Conservation (phyloP, 139 green algal species). For the Volvox reticuliferus region DNA sequence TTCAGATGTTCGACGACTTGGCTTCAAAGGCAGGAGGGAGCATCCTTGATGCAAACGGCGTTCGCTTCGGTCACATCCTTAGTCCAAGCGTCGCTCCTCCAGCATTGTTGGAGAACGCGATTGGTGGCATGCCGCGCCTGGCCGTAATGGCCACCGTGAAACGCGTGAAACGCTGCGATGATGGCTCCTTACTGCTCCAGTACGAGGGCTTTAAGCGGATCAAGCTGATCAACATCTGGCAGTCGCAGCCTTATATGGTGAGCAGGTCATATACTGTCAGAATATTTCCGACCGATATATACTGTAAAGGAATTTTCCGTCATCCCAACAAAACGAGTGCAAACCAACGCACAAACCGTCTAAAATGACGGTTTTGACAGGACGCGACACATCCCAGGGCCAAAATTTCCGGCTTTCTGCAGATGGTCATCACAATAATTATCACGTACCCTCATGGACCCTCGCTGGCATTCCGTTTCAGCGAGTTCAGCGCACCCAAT, state of each 20-base stretch:
- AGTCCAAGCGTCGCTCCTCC: slow-evolving; percentile 32
- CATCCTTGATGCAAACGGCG: background rate
- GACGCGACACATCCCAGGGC: too few relatives aligned
- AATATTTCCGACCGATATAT: too few relatives aligned
- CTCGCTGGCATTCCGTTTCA: too few relatives aligned
- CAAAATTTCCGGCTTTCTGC: too few relatives aligned
- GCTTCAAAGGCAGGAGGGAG: background rate
- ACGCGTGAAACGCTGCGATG: background rate
- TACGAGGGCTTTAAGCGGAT: slow-evolving; percentile 52
- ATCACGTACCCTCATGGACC: too few relatives aligned
- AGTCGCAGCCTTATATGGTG: slow-evolving; percentile 52
- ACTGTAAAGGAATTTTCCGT: too few relatives aligned
- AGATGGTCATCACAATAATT: too few relatives aligned
- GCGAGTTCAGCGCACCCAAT: too few relatives aligned
- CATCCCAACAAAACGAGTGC: too few relatives aligned
- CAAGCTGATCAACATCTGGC: slow-evolving; percentile 49
- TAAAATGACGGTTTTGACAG: too few relatives aligned
- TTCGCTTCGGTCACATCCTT: slow-evolving; percentile 52
- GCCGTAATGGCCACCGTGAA: slow-evolving; percentile 42
- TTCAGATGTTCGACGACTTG: slow-evolving; percentile 49
- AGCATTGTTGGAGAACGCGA: slow-evolving; percentile 29
- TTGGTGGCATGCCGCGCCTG: slow-evolving; percentile 38
- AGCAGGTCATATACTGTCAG: too few relatives aligned
- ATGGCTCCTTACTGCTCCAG: slow-evolving; percentile 17
- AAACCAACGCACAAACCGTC: too few relatives aligned